Conservation (phyloP, 306 rosid species). For the Canavalia ensiformis region DNA sequence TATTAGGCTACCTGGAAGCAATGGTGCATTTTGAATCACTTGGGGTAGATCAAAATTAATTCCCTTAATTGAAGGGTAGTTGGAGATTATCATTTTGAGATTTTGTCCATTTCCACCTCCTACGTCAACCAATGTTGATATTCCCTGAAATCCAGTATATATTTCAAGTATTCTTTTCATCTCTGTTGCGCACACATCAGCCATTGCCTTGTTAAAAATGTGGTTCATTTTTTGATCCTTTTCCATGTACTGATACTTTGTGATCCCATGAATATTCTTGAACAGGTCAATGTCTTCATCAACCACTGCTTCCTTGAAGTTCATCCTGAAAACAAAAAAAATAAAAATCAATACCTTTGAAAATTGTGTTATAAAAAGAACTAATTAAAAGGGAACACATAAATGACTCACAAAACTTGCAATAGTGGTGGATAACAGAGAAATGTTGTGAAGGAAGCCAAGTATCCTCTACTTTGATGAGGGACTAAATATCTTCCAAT, state of each 20-base stretch:
- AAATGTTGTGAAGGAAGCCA: background rate
- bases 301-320: constrained; percentile 50
- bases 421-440: background rate
- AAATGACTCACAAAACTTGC: constrained; percentile 10
- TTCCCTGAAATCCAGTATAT: constrained; percentile 48
- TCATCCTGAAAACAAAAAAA: constrained; percentile 26
- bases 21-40: constrained; percentile 46
- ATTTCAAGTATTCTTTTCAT: constrained; percentile 44
- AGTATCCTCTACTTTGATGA: background rate
- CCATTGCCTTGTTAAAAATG: constrained; percentile 44
- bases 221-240: constrained; percentile 41
- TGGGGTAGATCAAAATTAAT: constrained; percentile 56
- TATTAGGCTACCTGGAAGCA: constrained; percentile 14
- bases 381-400: too few species aligned
- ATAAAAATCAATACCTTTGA: too few species aligned
- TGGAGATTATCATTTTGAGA: constrained; percentile 49
- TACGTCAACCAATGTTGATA: constrained; percentile 50
- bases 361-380: background rate
- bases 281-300: constrained; percentile 44
- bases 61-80: constrained; percentile 48
- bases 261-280: constrained; percentile 43
- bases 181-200: constrained; percentile 2
- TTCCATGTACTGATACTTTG: constrained; percentile 47
- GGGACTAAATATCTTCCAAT: constrained; percentile 37
- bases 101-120: constrained; percentile 54